phyloP scores from a whole-genome alignment of 2,329 filamentous ascomycete species.

The Zymoseptoria ardabiliae region DNA sequence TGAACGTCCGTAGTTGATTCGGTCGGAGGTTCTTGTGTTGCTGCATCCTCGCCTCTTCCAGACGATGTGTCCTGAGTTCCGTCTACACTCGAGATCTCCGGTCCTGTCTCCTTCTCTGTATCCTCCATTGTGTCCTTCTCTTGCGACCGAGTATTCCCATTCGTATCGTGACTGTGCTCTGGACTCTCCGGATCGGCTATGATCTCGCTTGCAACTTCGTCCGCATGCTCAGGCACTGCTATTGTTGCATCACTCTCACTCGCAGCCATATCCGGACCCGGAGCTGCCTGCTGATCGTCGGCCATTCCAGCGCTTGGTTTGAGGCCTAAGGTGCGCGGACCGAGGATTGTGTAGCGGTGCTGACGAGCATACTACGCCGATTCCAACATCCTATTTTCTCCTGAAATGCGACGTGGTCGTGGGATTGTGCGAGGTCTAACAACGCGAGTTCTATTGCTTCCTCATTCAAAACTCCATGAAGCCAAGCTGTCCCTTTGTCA shows the following conservation, averaged over 20 bases:
- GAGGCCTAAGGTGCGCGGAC: background rate
- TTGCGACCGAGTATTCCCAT: conserved; percentile 5
- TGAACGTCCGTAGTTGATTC: background rate
- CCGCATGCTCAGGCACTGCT: conserved; percentile 11
- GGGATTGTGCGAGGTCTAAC: background rate
- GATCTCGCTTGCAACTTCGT: conserved; percentile 6
- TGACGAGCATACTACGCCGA: background rate
- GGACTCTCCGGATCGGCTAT: conserved; percentile 1
- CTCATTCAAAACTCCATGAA: background rate
- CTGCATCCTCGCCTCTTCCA: background rate
- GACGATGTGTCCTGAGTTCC: background rate
- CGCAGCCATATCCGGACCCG: conserved; percentile 14
- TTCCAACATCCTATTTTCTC: background rate
- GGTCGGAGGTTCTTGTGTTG: background rate
- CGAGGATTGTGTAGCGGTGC: background rate
- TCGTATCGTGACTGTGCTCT: background rate
- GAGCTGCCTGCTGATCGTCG: conserved; percentile 20
- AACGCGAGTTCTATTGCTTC: background rate
- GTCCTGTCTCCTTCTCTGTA: conserved; percentile 5
- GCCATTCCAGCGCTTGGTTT: conserved; percentile 28
- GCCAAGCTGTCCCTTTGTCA: background rate
- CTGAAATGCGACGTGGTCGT: background rate
- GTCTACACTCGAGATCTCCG: background rate
- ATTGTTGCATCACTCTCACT: conserved; percentile 10
- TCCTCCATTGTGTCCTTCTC: conserved; percentile 5